Conservation (phyloP, 768 basidiomycete species). For the Xerocomus potaroensis region DNA sequence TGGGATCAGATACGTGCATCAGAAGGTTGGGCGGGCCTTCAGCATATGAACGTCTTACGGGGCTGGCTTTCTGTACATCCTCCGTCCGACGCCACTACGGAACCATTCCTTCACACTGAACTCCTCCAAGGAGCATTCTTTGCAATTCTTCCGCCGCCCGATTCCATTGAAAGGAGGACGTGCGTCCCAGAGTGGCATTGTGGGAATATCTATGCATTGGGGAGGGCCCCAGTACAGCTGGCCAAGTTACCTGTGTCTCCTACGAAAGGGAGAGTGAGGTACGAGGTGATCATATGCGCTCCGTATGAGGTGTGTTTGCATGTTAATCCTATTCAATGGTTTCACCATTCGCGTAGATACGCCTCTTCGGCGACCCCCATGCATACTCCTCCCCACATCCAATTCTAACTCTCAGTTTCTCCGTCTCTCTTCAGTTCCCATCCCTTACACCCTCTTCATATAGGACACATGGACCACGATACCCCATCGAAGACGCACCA, state of each 20-base stretch:
- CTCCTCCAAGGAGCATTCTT: slow-evolving; percentile 76
- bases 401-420: slow-evolving; percentile 50
- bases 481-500: not conserved
- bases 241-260: slow-evolving; percentile 49
- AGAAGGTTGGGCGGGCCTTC: slow-evolving; percentile 85
- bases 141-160: slow-evolving; percentile 49
- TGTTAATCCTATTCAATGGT: not conserved
- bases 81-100: slow-evolving; percentile 22
- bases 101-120: slow-evolving; percentile 53
- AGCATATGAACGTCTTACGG: slow-evolving; percentile 71
- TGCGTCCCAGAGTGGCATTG: slow-evolving; percentile 58
- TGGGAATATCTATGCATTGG: slow-evolving; percentile 83
- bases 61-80: slow-evolving; percentile 59
- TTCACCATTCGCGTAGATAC: slow-evolving; percentile 46
- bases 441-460: not conserved
- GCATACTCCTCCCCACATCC: slow-evolving; percentile 42
- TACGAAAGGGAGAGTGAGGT: slow-evolving; percentile 43
- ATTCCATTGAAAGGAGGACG: slow-evolving; percentile 24
- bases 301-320: slow-evolving; percentile 65
- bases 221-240: slow-evolving; percentile 44
- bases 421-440: slow-evolving; percentile 38
- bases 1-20: slow-evolving; percentile 63
- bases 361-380: slow-evolving; percentile 77
- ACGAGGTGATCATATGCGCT: slow-evolving; percentile 71
- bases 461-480: not conserved